A percentile compares a stretch with the other conserved stretches of the same genome.
Evolutionary conservation across 2,329 filamentous ascomycete species (phyloP).

Genomic region (Cytospora mali): DNA sequence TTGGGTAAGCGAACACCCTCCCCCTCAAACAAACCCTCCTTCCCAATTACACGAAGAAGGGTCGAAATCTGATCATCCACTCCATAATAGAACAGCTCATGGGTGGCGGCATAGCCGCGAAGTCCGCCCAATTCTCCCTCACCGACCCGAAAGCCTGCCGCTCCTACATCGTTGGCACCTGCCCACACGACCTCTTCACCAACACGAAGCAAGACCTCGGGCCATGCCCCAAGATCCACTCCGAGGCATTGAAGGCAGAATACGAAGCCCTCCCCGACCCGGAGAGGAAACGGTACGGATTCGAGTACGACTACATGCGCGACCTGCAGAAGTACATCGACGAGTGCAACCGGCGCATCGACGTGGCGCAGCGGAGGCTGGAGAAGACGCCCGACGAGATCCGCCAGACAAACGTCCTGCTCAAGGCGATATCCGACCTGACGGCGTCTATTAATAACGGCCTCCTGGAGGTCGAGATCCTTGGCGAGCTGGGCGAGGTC

Average conservation of each 20-base stretch:
- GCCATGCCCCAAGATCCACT: constrained; percentile 84
- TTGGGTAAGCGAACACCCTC: constrained; percentile 57
- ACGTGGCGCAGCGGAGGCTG: constrained; percentile 81
- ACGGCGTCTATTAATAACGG: constrained; percentile 77
- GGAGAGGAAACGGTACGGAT: constrained; percentile 78
- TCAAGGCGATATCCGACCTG: constrained; percentile 85
- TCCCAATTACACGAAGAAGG: not conserved
- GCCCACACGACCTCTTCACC: constrained; percentile 98
- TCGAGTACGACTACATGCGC: constrained; percentile 95
- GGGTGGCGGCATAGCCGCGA: constrained; percentile 73
- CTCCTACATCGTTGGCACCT: constrained; percentile 90
- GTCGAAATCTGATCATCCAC: constrained; percentile 11
- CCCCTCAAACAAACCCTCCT: not conserved
- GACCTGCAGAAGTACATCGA: constrained; percentile 97
- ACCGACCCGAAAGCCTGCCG: constrained; percentile 93
- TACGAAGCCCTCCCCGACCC: constrained; percentile 74
- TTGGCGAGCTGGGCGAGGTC: constrained; percentile 81
- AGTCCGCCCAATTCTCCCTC: constrained; percentile 80
- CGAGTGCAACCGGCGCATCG: constrained; percentile 93
- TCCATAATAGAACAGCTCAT: constrained; percentile 93
- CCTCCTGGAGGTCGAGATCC: constrained; percentile 80
- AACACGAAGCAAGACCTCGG: constrained; percentile 99
- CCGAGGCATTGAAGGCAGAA: constrained; percentile 83
- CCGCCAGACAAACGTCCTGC: constrained; percentile 84
- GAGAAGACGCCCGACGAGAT: constrained; percentile 99